A percentile compares a stretch with the other conserved stretches of the same genome.
phyloP scores from a whole-genome alignment of 371 early-diverging fungal species.

The Lichtheimia ornata region DNA sequence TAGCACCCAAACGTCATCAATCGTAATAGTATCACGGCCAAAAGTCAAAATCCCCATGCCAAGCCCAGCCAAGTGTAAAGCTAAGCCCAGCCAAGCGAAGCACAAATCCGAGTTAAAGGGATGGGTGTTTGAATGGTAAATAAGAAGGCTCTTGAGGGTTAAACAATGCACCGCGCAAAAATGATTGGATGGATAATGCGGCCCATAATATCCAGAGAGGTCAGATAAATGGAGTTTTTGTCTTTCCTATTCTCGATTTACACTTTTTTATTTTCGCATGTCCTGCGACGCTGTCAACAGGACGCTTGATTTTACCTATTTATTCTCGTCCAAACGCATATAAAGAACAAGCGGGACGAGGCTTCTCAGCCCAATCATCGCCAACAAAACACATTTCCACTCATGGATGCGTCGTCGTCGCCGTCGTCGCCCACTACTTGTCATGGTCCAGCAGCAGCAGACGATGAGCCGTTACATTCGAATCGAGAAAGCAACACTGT shows the following conservation, averaged over 20 bases:
- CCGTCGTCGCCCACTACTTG: slow-evolving; percentile 11
- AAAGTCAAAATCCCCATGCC: too few species aligned
- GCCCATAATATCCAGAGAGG: neutral
- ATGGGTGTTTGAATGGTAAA: too few species aligned
- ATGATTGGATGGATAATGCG: neutral
- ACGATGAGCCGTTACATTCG: slow-evolving; percentile 17
- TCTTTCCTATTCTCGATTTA: neutral
- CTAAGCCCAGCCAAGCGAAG: too few species aligned
- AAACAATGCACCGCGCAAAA: neutral
- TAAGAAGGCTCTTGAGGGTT: neutral
- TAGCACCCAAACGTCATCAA: too few species aligned
- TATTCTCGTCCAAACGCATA: neutral
- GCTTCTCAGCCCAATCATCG: neutral
- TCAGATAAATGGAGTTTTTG: neutral
- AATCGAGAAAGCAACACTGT: slow-evolving; percentile 7
- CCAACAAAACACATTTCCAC: neutral
- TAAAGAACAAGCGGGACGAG: neutral
- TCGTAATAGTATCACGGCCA: too few species aligned
- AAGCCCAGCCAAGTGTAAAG: too few species aligned
- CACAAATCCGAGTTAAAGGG: too few species aligned
- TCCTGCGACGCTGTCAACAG: slow-evolving; percentile 3
- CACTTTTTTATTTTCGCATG: slow-evolving; percentile 1
- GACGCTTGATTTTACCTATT: slow-evolving; percentile 1
- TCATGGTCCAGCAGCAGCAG: slow-evolving; percentile 6
- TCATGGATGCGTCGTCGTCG: slow-evolving; percentile 5